Percentiles rank a stretch among this genome's conserved stretches.
Conservation (phyloP, 2,329 filamentous ascomycete genomes). For the Bertia moriformis region DNA sequence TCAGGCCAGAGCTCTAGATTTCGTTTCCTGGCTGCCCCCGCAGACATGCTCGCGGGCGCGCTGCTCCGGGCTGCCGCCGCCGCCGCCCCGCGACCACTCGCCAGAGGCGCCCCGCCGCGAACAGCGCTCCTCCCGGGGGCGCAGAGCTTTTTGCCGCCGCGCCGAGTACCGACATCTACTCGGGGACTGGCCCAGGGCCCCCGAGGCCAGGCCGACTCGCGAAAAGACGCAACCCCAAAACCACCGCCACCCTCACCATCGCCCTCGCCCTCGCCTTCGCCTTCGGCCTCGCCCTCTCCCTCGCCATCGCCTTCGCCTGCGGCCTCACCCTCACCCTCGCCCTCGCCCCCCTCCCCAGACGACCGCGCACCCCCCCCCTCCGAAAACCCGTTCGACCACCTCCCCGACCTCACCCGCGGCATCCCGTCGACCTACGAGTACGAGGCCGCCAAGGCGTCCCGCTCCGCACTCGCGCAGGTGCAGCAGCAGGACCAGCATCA, state of each 20-base stretch:
- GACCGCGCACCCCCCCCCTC: background rate
- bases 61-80: no score
- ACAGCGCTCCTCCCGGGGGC: no score
- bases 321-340: background rate
- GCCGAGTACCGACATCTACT: no score
- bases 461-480: constrained; percentile 17
- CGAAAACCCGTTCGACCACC: constrained; percentile 38
- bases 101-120: no score
- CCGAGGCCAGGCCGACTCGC: no score
- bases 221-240: background rate
- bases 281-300: background rate
- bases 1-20: no score
- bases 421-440: constrained; percentile 81
- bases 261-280: background rate
- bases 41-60: no score
- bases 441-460: constrained; percentile 40
- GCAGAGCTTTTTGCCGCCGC: no score
- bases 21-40: no score
- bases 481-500: constrained; percentile 56
- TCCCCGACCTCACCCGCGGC: constrained; percentile 81
- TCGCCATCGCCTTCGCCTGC: background rate
- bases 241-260: background rate
- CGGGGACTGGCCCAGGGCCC: no score
- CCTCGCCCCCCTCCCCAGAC: no score
- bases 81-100: no score